Evolutionary conservation across 306 rosid genomes (phyloP), one percentile per base, ranked within the genome.

Genomic region (Herpetospermum pedunculosum): DNA sequence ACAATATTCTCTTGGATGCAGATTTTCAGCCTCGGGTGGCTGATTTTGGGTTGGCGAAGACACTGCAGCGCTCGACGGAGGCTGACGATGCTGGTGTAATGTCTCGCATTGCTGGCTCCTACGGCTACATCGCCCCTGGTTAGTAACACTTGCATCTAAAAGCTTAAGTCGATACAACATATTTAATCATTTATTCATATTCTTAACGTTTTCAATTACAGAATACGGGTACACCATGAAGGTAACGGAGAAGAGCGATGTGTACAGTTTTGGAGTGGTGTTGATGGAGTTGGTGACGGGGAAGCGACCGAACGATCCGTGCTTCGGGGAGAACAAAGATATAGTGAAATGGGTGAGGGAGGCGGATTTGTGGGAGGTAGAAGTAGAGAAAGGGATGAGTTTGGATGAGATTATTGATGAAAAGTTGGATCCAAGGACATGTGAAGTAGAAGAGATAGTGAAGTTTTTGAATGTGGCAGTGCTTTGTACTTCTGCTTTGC

Each of bases 31-130:
- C 99, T 1, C 83, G 81, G 0, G 81, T 89, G 46, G 99, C 92
- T 0, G 99, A 94, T 41, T 94, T 94, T 40, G 99, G 99, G 1
- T 68, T 94, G 7, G 92, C 99, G 0, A 89, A 87, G 89, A 84
- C 80, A 2, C 71, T 89, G 82, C 85, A 81, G 25, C 79, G 67
- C 4, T 80, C 79, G 3, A 75, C 46, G 1, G 73, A 68, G 14
- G 78, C 8, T 7, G 57, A 78, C 6, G 74, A 55, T 10, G 60
- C 3, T 18, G 80, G 32, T 68, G 76, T 72, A 19, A 89, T 89
- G 89, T 89, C 97, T 30, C 74, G 76, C 9, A 77, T 94, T 14
- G 97, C 92, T 28, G 96, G 98, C 21, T 89, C 97, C 5, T 88
- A 80, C 75, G 98, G 97, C 52, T 91, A 94, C 75, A 86, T 91